Evolutionary conservation across 2,329 filamentous ascomycete genomes (phyloP), one percentile per base, ranked within the genome.

Genomic region (Fusarium pseudoanthophilum): DNA sequence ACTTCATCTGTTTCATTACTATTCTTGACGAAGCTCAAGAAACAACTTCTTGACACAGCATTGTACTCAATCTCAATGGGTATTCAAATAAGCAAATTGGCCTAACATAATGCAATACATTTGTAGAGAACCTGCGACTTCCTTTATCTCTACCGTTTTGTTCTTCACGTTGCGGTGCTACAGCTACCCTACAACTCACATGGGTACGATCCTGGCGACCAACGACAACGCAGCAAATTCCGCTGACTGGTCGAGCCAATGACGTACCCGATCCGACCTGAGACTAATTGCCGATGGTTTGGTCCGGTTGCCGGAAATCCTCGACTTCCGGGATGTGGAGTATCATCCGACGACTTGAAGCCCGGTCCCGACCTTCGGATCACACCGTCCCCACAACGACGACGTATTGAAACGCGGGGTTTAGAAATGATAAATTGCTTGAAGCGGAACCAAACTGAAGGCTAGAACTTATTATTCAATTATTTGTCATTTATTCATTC

Each of bases 401-500:
- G 40, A 58, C 53, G 53, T 57, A 57, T 43, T 32, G 36, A 32
- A 55, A 42, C 37, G 59, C 59, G 59, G 59, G 59, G 59, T 61
- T 39, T 43, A 49, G 24, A 58, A 48, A 49, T 48, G 20, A 48
- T 49, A 48, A 58, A 34, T 48, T 49, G 55, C 15, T 14, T 58
- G 40, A 18, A 11, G 10, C 10, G 11, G 24, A 28, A 58, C 24
- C 18, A 11, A 28, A 5, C 18, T 49, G 14, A 5, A 52, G 30
- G n/a, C 18, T 21, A 26, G n/a, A 36, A 24, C n/a, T 34, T 5
- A n/a, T 15, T 55, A 10, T 40, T 10, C 9, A 6, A 18, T 43
- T 20, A 34, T 11, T 16, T 28, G 8, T 28, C 18, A 37, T 10
- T 51, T 5, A 24, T 10, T 14, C 11, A 20, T 2, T 34, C 37